Conservation (phyloP, 495 filamentous ascomycete species). For the Arthonia radiata region DNA sequence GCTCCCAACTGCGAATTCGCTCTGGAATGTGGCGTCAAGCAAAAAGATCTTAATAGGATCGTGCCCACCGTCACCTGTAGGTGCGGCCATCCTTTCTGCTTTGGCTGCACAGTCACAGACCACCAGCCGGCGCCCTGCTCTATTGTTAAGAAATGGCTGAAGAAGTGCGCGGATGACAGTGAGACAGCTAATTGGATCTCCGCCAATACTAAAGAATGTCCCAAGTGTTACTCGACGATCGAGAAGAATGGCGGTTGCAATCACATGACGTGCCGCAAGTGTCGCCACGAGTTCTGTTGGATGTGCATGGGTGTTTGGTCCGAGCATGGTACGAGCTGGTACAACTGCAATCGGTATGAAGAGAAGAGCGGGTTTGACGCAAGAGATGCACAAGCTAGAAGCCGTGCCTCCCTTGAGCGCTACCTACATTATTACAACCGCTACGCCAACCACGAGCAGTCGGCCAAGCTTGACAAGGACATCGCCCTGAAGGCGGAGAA, state of each 20-base stretch:
- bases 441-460: slow-evolving; percentile 96
- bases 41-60: slow-evolving; percentile 54
- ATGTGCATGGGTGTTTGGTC: slow-evolving; percentile 99
- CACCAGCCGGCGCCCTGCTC: slow-evolving; percentile 84
- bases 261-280: slow-evolving; percentile 98
- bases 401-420: slow-evolving; percentile 66
- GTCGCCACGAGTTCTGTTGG: slow-evolving; percentile 98
- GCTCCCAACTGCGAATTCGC: slow-evolving; percentile 88
- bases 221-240: slow-evolving; percentile 84
- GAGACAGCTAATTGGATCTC: slow-evolving; percentile 99
- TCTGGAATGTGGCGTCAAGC: slow-evolving; percentile 65
- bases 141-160: slow-evolving; percentile 84
- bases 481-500: slow-evolving; percentile 89
- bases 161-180: slow-evolving; percentile 96
- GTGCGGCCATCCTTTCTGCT: slow-evolving; percentile 77
- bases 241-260: slow-evolving; percentile 99
- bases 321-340: slow-evolving; percentile 98
- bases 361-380: slow-evolving; percentile 84
- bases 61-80: slow-evolving; percentile 73
- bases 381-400: slow-evolving; percentile 70
- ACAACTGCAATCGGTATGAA: slow-evolving; percentile 94
- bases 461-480: slow-evolving; percentile 88
- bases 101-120: slow-evolving; percentile 79
- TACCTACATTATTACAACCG: slow-evolving; percentile 98
- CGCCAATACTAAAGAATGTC: slow-evolving; percentile 94